Base-by-base conservation (phyloP, 371 early-diverging fungal genomes). In the Mortierella sp. region DNA sequence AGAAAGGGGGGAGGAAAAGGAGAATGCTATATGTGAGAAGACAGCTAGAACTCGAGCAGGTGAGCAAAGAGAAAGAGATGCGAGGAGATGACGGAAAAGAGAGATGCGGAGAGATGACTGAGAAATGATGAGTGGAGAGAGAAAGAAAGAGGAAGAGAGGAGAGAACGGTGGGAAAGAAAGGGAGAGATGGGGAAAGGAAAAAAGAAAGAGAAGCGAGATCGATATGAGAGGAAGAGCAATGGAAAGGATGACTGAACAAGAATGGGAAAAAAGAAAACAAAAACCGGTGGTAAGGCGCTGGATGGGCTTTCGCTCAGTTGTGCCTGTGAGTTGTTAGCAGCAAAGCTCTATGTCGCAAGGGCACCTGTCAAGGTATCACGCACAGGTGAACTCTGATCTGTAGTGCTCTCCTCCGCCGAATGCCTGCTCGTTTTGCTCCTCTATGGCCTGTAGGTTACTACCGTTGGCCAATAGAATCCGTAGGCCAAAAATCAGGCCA, bases 401-500 rank as follows among this genome's bases (percentile, higher is more conserved):
- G 37, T 9, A 9, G 37, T 9, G 9, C 37, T 9, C 3, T 9
- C 37, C 37, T 37, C 37, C 37, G 37, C 9, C 37, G 37, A 37
- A 37, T 37, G 9, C 37, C 37, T 37, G 37, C 9, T 5, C 37
- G 37, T 37, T 37, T 37, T 9, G 5, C 5, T 9, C 37, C 37
- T 37, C 37, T 9, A 37, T 37, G 37, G 37, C 37, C 3, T 9
- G 3, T 5, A 37, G 37, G 37, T 3, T 3, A 37, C 3, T 37
- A 9, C 53, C 53, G 53, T 58, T 61, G 57, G 60, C 72, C 72
- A 72, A 72, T 72, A 57, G 46, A 16, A 43, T 23, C 21, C 3
- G 57, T 28, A 43, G 19, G 3, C 7, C 56, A 14, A 60, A 30
- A 56, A 66, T 72, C 72, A 72, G 66, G 66, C 72, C 72, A 72